Conservation (phyloP, 345 rosid species). For the Toxicodendron radicans region DNA sequence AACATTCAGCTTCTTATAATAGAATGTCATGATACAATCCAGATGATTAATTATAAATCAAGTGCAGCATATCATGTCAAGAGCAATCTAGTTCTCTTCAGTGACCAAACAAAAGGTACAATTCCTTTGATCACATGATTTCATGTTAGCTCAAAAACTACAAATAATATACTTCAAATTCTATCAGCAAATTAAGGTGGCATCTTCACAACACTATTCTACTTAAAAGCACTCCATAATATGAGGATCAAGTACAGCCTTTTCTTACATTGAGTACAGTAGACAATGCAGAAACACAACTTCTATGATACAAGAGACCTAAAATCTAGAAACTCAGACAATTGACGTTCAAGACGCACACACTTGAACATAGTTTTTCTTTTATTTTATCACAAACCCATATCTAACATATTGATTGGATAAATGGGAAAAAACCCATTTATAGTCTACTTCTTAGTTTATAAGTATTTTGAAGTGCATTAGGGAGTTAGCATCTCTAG, state of each 20-base stretch:
- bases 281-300: conserved; percentile 5
- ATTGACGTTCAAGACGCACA: conserved; percentile 10
- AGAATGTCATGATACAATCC: too few species aligned
- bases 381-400: conserved; percentile 4
- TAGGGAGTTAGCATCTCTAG: conserved; percentile 23
- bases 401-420: not conserved
- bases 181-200: not conserved
- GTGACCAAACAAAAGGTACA: too few species aligned
- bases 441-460: conserved; percentile 3
- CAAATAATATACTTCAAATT: too few species aligned
- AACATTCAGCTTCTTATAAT: too few species aligned
- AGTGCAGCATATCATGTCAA: too few species aligned
- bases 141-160: too few species aligned
- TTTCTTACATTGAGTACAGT: conserved; percentile 1
- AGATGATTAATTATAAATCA: too few species aligned
- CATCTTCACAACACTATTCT: not conserved
- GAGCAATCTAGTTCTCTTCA: too few species aligned
- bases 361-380: not conserved
- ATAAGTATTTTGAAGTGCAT: conserved; percentile 20
- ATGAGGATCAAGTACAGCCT: not conserved
- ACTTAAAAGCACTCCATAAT: not conserved
- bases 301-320: not conserved
- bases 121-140: too few species aligned
- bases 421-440: not conserved
- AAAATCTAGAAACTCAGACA: not conserved